Percentiles rank a stretch among this genome's conserved stretches.
Conservation (phyloP, 371 early-diverging fungal genomes). For the Lichtheimia ornata region DNA sequence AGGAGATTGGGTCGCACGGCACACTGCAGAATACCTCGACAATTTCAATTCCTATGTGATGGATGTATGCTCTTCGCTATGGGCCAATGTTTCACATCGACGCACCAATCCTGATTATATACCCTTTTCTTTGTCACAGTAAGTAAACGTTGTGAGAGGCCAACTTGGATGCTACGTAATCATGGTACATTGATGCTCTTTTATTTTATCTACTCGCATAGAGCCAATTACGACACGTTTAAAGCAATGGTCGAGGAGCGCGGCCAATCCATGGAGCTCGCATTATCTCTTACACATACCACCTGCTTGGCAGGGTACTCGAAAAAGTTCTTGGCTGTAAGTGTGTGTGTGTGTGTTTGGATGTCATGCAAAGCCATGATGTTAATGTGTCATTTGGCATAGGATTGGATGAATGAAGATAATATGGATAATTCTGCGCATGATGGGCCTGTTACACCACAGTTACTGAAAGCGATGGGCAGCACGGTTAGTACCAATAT, state of each 20-base stretch:
- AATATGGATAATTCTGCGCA: constrained; percentile 9
- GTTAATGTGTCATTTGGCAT: constrained; percentile 3
- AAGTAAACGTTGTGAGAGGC: constrained; percentile 15
- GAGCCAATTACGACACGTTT: constrained; percentile 29
- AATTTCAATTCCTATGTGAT: constrained; percentile 60
- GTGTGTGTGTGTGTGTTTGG: constrained; percentile 1
- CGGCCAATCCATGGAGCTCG: constrained; percentile 30
- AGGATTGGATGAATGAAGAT: constrained; percentile 14
- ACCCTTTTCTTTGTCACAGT: constrained; percentile 49
- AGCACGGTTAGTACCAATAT: neutral
- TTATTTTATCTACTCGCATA: constrained; percentile 7
- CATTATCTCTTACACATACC: constrained; percentile 53
- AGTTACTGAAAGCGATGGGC: constrained; percentile 16
- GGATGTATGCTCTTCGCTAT: constrained; percentile 60
- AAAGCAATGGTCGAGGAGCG: constrained; percentile 31
- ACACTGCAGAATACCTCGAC: constrained; percentile 47
- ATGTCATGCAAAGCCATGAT: neutral
- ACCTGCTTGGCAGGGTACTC: constrained; percentile 44
- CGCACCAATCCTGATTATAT: constrained; percentile 31
- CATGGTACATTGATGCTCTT: neutral
- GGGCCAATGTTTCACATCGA: constrained; percentile 51
- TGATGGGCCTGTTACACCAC: constrained; percentile 27
- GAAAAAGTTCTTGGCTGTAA: constrained; percentile 41
- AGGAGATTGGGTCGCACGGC: constrained; percentile 34
- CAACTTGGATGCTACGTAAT: constrained; percentile 4